Base-by-base conservation (phyloP, 805 yeast genomes). In the Hermanozyma aechmeae region DNA sequence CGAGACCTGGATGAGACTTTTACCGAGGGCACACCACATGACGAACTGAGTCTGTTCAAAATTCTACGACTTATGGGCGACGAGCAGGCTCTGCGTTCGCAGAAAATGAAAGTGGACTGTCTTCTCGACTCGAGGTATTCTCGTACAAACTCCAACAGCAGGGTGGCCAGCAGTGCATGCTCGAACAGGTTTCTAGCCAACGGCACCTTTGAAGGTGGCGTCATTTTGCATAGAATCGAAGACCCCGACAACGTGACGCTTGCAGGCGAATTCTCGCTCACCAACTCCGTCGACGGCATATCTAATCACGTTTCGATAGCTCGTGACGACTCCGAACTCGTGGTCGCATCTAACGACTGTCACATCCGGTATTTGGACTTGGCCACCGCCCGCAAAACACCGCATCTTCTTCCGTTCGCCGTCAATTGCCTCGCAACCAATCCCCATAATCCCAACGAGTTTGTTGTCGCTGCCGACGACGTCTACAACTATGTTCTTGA, bases 191-290 rank as follows among this genome's bases (percentile, higher is more conserved):
- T 56, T 15, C 45, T 73, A 13, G 68, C 61, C 7, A 64, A 71
- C 8, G 80, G 80, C 2, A 70, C 79, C 0, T 64, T 71, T 31
- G 65, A 62, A 27, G 80, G 80, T 2, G 67, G 72, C 10, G 56
- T 61, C 32, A 38, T 68, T 3, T 45, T 63, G 22, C 55, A 62
- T 33, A 54, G 60, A 26, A 52, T 64, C 2, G 30, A 42, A 4
- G 51, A 47, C 25, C 46, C 53, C 0, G 38, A 38, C 11, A 20
- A 30, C 16, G 30, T 52, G 0, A 35, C 32, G 4, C 23, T 38
- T 7, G 30, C 53, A 2, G 58, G 56, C 13, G 69, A 61, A 39
- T 56, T 48, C 30, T 45, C 50, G 15, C 35, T 74, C 14, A 64
- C 76, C 1, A 41, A 46, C 10, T 61, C 61, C 28, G 22, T 48